Conservation (phyloP, 2,329 filamentous ascomycete genomes). For the Myriosclerotinia scirpicola region DNA sequence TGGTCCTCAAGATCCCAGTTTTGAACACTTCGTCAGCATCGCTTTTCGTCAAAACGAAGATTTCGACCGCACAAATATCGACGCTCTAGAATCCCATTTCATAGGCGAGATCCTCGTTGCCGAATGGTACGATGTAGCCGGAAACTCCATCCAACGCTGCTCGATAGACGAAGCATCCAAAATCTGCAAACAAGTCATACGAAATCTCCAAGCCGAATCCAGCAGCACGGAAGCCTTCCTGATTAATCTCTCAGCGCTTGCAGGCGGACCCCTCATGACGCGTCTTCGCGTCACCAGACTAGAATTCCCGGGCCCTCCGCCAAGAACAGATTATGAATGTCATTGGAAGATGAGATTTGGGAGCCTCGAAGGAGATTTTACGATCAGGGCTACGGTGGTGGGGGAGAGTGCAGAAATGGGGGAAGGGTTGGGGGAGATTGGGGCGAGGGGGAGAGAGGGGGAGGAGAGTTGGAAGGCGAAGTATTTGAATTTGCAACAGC, state of each 20-base stretch:
- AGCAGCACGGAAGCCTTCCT: conserved; percentile 56
- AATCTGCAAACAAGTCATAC: conserved; percentile 54
- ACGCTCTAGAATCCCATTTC: conserved; percentile 56
- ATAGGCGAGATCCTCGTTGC: conserved; percentile 51
- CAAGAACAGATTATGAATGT: conserved; percentile 50
- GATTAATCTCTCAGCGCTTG: conserved; percentile 58
- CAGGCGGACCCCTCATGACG: conserved; percentile 54
- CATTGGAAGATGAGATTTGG: conserved; percentile 59
- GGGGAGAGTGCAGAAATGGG: conserved; percentile 33
- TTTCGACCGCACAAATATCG: conserved; percentile 52
- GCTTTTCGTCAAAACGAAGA: conserved; percentile 38
- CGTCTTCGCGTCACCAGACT: conserved; percentile 47
- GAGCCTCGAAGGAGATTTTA: conserved; percentile 52
- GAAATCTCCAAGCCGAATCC: conserved; percentile 53
- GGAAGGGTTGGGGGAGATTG: background rate
- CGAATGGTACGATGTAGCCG: conserved; percentile 53
- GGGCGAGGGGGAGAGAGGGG: conserved; percentile 25
- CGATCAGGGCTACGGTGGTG: conserved; percentile 49
- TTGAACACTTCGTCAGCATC: conserved; percentile 36
- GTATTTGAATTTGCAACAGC: conserved; percentile 58
- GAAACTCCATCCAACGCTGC: conserved; percentile 46
- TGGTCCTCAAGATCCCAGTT: conserved; percentile 29
- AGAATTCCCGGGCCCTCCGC: conserved; percentile 42
- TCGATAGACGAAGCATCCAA: conserved; percentile 54
- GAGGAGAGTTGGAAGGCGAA: conserved; percentile 50